Evolutionary conservation across 2,329 filamentous ascomycete species (phyloP).

Genomic region (Didymella lethalis): DNA sequence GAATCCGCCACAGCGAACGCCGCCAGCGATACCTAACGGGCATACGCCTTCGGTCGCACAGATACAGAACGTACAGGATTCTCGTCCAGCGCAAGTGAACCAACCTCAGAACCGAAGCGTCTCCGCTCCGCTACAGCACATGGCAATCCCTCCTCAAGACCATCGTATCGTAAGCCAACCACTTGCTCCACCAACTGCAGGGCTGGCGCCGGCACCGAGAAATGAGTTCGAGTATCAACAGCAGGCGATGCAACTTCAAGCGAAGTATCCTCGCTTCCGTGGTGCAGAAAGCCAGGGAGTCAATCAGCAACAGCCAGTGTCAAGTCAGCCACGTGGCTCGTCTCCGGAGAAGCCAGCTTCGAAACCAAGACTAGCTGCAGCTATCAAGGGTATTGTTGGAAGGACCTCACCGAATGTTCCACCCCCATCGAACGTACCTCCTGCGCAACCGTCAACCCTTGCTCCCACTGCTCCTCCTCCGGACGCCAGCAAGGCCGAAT

Average conservation of each 20-base stretch:
- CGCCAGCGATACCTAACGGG: background rate
- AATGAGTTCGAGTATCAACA: conserved; percentile 45
- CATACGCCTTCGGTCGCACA: background rate
- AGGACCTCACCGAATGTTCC: conserved; percentile 31
- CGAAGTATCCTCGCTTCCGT: conserved; percentile 52
- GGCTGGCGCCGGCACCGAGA: conserved; percentile 26
- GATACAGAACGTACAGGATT: conserved; percentile 17
- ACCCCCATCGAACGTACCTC: conserved; percentile 11
- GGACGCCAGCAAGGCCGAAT: conserved; percentile 9
- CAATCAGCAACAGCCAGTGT: conserved; percentile 46
- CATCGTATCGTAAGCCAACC: conserved; percentile 26
- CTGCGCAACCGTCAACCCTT: background rate
- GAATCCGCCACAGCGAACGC: conserved; percentile 1
- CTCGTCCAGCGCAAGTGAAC: conserved; percentile 8
- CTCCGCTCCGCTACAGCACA: conserved; percentile 20
- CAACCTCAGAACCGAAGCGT: conserved; percentile 18
- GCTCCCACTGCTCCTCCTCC: background rate
- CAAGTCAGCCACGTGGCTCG: conserved; percentile 31
- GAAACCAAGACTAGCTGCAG: conserved; percentile 41
- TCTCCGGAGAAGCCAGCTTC: conserved; percentile 37
- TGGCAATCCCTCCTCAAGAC: conserved; percentile 22
- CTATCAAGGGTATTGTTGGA: conserved; percentile 56
- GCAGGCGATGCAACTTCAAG: conserved; percentile 42
- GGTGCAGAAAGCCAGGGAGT: conserved; percentile 52
- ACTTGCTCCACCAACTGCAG: conserved; percentile 13